Conservation (phyloP, 345 rosid genomes). For the Hirschfeldia incana region DNA sequence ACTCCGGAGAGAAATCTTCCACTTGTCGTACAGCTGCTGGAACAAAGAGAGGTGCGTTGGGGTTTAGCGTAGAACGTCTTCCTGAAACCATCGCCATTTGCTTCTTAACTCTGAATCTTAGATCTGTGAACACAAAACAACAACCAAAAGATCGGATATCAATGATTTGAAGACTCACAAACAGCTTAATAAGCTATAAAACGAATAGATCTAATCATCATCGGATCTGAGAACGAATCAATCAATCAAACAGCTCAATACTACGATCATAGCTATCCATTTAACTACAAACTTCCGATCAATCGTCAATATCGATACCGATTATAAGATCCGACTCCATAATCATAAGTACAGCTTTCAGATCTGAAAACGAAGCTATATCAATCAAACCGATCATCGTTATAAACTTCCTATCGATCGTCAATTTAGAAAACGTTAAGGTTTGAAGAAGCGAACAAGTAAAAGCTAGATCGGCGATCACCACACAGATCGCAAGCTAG, state of each 20-base stretch:
- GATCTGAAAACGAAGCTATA: background rate
- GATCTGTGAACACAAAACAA: constrained; percentile 18
- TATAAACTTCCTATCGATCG: background rate
- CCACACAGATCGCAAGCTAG: constrained; percentile 10
- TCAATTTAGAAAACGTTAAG: background rate
- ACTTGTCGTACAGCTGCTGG: constrained; percentile 81
- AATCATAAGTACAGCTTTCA: background rate
- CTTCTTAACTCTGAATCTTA: background rate
- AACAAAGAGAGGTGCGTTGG: constrained; percentile 78
- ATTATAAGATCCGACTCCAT: too few species aligned
- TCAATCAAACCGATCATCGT: background rate
- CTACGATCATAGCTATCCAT: background rate
- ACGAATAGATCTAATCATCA: background rate
- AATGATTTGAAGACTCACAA: background rate
- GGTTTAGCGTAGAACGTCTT: constrained; percentile 75
- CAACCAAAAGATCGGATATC: background rate
- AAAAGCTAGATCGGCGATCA: constrained; percentile 4
- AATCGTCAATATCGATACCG: too few species aligned
- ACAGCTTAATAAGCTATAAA: background rate
- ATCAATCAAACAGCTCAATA: background rate
- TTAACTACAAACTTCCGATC: too few species aligned
- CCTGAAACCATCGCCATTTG: constrained; percentile 79
- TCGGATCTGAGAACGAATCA: background rate
- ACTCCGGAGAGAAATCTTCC: constrained; percentile 92
- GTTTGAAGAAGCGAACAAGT: background rate